Evolutionary conservation across 306 rosid genomes (phyloP).

Genomic region (Abrus pulchellus): DNA sequence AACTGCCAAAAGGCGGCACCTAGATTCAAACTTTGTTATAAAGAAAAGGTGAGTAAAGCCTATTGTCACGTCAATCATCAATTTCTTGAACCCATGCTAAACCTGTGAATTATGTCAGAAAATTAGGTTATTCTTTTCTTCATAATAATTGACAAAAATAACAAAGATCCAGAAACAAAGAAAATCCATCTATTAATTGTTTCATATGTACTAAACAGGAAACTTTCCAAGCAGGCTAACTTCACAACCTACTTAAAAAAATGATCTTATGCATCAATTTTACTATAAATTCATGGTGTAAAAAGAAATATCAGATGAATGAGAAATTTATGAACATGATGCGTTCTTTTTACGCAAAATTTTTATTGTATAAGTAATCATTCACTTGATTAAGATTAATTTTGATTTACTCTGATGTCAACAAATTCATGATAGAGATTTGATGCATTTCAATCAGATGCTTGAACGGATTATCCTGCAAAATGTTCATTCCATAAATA

Average conservation of each 20-base stretch:
- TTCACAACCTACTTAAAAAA: not conserved
- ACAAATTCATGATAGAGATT: not conserved
- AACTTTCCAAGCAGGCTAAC: conserved; percentile 11
- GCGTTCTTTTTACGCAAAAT: not conserved
- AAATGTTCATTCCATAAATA: too few species aligned
- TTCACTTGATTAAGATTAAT: not conserved
- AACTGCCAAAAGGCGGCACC: conserved; percentile 44
- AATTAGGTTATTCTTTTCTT: conserved; percentile 37
- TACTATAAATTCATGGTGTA: not conserved
- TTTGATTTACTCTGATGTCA: not conserved
- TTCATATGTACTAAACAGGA: not conserved
- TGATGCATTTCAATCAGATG: not conserved
- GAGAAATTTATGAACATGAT: not conserved
- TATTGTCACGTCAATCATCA: conserved; percentile 62
- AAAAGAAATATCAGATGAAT: not conserved
- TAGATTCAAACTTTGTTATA: conserved; percentile 36
- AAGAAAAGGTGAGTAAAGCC: conserved; percentile 26
- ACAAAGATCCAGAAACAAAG: conserved; percentile 38
- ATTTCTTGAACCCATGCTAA: conserved; percentile 94
- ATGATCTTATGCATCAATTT: not conserved
- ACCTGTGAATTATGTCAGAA: conserved; percentile 59
- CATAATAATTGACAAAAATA: not conserved
- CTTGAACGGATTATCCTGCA: too few species aligned
- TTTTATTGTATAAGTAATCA: not conserved
- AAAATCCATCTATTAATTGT: conserved; percentile 4